A percentile compares a stretch with the other conserved stretches of the same genome.
phyloP scores from a whole-genome alignment of 73 alveolate genomes.

The Durusdinium trenchii region DNA sequence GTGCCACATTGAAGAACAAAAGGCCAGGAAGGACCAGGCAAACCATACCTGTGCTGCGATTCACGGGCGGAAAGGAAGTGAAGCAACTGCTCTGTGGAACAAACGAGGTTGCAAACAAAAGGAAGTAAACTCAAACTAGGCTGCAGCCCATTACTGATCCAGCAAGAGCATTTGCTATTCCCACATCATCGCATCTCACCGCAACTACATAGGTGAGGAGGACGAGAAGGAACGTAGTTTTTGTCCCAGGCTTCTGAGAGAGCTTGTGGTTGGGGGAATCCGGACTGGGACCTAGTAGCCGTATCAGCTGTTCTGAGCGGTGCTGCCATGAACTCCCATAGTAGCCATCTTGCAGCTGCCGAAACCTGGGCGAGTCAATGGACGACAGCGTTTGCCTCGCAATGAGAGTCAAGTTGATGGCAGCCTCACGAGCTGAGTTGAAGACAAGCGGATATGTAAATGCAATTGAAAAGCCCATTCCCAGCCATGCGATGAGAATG shows the following conservation, averaged over 20 bases:
- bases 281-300: conserved; percentile 47
- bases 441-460: conserved; percentile 80
- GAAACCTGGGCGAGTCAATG: conserved; percentile 24
- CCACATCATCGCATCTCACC: conserved; percentile 69
- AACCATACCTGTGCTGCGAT: conserved; percentile 2
- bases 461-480: conserved; percentile 87
- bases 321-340: conserved; percentile 49
- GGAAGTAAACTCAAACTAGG: background rate
- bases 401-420: conserved; percentile 13
- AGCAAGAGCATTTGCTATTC: conserved; percentile 75
- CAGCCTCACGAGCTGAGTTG: conserved; percentile 89
- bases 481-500: conserved; percentile 76
- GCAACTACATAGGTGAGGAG: conserved; percentile 54
- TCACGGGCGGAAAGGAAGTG: background rate
- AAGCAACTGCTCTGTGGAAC: too few species aligned
- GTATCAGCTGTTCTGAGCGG: background rate
- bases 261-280: conserved; percentile 49
- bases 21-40: conserved; percentile 74
- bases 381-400: conserved; percentile 6
- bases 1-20: conserved; percentile 38
- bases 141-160: conserved; percentile 80
- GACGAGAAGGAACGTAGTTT: conserved; percentile 22
- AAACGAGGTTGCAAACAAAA: background rate
- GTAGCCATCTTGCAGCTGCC: background rate
- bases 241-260: conserved; percentile 19